Conservation (phyloP, 129 eudicot genomes). For the Flaveria robusta region DNA sequence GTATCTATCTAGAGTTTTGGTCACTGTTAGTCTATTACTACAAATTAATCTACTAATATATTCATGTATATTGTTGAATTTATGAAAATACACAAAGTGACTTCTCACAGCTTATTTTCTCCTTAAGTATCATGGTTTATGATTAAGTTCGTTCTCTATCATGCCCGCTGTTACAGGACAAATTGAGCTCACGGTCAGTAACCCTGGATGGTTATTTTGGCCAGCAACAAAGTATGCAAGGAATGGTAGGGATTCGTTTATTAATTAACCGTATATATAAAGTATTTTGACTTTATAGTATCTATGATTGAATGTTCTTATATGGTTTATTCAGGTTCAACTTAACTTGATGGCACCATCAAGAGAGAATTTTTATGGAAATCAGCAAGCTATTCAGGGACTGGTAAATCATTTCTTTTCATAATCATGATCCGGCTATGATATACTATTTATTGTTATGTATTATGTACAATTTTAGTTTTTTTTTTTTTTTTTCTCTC, state of each 20-base stretch:
- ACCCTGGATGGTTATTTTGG: conserved; percentile 81
- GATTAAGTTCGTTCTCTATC: neutral
- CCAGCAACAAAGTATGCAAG: conserved; percentile 75
- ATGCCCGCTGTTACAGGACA: conserved; percentile 54
- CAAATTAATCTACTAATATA: neutral
- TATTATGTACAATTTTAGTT: conserved; percentile 2
- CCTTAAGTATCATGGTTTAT: neutral
- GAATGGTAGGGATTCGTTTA: conserved; percentile 62
- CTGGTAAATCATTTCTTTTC: conserved; percentile 53
- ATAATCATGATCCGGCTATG: conserved; percentile 3
- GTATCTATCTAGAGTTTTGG: too few relatives aligned
- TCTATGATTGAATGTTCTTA: neutral
- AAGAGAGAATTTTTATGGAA: conserved; percentile 69
- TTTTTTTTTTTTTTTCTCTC: neutral
- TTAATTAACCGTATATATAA: neutral
- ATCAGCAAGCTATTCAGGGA: conserved; percentile 81
- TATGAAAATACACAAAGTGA: neutral
- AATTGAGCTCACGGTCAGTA: conserved; percentile 67
- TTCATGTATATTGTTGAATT: neutral
- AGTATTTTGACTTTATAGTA: neutral
- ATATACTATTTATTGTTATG: neutral
- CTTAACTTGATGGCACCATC: conserved; percentile 93
- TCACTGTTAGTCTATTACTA: neutral
- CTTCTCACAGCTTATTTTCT: neutral
- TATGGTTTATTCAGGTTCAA: conserved; percentile 55